Conservation (phyloP, 1,284 basidiomycete species). For the Ustilago trichophora region DNA sequence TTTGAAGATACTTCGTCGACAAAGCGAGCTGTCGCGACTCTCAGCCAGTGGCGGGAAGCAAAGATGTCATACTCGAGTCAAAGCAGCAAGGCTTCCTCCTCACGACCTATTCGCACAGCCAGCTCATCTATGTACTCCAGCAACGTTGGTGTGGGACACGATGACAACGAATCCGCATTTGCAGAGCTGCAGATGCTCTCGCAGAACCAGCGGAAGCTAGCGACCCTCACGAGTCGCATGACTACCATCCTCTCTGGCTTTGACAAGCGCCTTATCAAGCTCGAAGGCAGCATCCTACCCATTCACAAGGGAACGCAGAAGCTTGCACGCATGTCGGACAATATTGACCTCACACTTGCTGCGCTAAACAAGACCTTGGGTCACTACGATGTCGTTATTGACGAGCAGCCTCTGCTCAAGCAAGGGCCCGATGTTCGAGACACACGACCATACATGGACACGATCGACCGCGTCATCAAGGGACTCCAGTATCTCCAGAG, state of each 20-base stretch:
- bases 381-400: constrained; percentile 61
- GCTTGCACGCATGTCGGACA: constrained; percentile 57
- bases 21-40: neutral
- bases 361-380: constrained; percentile 58
- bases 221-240: constrained; percentile 66
- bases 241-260: constrained; percentile 67
- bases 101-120: constrained; percentile 11
- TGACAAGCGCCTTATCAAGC: constrained; percentile 66
- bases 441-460: constrained; percentile 61
- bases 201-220: constrained; percentile 67
- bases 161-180: constrained; percentile 57
- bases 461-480: constrained; percentile 57
- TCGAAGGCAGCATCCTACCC: constrained; percentile 64
- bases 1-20: neutral
- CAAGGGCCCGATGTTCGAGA: constrained; percentile 57
- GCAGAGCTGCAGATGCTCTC: constrained; percentile 68
- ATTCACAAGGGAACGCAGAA: constrained; percentile 64
- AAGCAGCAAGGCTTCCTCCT: constrained; percentile 20
- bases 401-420: constrained; percentile 61
- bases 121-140: constrained; percentile 10
- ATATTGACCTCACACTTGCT: constrained; percentile 56
- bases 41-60: neutral
- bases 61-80: constrained; percentile 24
- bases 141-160: constrained; percentile 6
- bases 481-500: constrained; percentile 50